These are phyloP conservation scores for Dactylellina drechsleri DNA, from an alignment of 2,329 filamentous ascomycete species.

Conservation along the genomic window DNA sequence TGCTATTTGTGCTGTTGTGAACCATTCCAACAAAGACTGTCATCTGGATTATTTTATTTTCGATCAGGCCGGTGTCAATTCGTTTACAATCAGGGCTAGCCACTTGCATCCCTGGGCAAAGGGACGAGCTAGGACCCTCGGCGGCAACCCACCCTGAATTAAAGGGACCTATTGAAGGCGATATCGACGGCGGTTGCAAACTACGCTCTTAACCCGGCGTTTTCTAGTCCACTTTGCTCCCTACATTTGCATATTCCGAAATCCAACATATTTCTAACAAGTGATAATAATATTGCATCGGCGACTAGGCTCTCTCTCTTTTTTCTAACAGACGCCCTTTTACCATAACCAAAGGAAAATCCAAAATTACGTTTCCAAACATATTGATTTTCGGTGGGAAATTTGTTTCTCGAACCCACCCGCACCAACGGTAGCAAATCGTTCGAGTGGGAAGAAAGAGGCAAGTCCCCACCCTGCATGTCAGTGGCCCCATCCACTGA, in stretches of 20 bases:
- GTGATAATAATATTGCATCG: slow-evolving; percentile 35
- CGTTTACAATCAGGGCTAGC: slow-evolving; percentile 40
- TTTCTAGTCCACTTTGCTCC: slow-evolving; percentile 16
- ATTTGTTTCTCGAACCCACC: slow-evolving; percentile 49
- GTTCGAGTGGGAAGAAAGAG: slow-evolving; percentile 1
- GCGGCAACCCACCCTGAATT: slow-evolving; percentile 47
- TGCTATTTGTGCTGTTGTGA: not conserved
- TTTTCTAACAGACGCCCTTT: not conserved
- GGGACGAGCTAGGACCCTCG: slow-evolving; percentile 30
- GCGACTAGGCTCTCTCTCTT: slow-evolving; percentile 14
- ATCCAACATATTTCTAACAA: slow-evolving; percentile 20
- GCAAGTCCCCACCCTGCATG: slow-evolving; percentile 47
- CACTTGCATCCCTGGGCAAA: slow-evolving; percentile 34
- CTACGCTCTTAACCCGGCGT: slow-evolving; percentile 13
- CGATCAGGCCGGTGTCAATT: slow-evolving; percentile 21
- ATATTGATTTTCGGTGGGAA: slow-evolving; percentile 33
- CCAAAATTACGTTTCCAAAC: not conserved
- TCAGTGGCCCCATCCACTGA: slow-evolving; percentile 17
- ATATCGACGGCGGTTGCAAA: slow-evolving; percentile 46
- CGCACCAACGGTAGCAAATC: slow-evolving; percentile 17
- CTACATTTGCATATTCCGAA: slow-evolving; percentile 4
- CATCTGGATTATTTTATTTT: not conserved
- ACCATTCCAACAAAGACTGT: slow-evolving; percentile 5
- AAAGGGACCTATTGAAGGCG: slow-evolving; percentile 17
- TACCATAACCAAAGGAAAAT: slow-evolving; percentile 1